Base-by-base conservation (phyloP, 2,329 filamentous ascomycete genomes). In the Nemania serpens region DNA sequence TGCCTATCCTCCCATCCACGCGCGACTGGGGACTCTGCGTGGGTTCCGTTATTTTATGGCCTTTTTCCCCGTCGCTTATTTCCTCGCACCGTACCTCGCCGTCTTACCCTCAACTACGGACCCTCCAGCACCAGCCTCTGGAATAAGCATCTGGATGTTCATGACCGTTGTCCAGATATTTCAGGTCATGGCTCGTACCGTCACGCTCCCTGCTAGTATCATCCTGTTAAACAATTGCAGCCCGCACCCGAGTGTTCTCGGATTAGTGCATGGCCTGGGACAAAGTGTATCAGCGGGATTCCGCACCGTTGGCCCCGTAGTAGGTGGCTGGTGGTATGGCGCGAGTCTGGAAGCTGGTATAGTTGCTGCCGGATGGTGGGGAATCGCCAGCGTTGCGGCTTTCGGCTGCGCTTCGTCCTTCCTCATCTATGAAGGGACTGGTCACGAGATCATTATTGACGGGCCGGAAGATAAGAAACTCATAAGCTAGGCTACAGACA, bases 151-250 rank as follows among this genome's bases (percentile, higher is more conserved):
- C 36, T 91, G 86, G 88, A 75, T 81, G 1, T 82, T 82, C 15
- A 87, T 91, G 59, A 79, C 82, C 0, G 70, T 84, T 2, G 86
- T 91, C 1, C 78, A 91, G 1, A 79, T 85, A 15, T 72, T 92
- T 9, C 90, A 93, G 71, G 90, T 92, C 15, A 79, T 88, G 3
- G 90, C 88, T 0, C 82, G 90, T 29, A 94, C 91, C 0, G 91
- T 93, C 68, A 82, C 82, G 0, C 74, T 84, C 9, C 84, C 84
- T 1, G 82, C 82, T 3, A 84, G 81, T 69, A 84, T 85, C 37
- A 85, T 87, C 58, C 73, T 87, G 9, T 75, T 87, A 45, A 87
- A 87, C 67, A 87, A 88, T 68, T 83, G 83, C 67, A 83, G 82
- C 41, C 84, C 85, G 0, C 82, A 86, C 66, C 83, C 83, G 0